Conservation (phyloP, 139 green algal genomes). For the Chlorella sp. region DNA sequence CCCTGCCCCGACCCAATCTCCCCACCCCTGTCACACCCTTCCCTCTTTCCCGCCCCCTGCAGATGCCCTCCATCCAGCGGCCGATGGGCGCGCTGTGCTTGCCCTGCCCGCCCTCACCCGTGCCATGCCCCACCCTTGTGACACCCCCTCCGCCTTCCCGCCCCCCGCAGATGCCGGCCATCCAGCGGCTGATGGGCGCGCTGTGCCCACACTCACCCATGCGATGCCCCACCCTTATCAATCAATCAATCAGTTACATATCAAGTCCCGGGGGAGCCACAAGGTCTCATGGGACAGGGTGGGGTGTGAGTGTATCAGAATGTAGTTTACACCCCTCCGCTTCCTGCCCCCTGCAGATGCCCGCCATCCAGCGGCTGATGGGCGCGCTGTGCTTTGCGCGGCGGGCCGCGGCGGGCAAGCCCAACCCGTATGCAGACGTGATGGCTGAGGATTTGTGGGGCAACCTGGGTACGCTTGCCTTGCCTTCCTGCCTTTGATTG, state of each 20-base stretch:
- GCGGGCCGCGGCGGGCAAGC: conserved; percentile 23
- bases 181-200: conserved; percentile 92
- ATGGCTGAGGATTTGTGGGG: conserved; percentile 72
- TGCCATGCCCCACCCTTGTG: too few relatives aligned
- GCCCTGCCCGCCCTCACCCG: too few relatives aligned
- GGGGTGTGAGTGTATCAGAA: too few relatives aligned
- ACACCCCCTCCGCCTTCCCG: background rate
- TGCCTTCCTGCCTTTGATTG: too few relatives aligned
- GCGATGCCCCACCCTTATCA: too few relatives aligned
- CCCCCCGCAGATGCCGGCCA: conserved; percentile 62
- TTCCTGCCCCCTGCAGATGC: conserved; percentile 46
- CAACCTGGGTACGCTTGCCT: conserved; percentile 53
- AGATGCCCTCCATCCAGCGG: background rate
- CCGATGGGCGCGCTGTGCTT: too few relatives aligned
- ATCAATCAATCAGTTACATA: too few relatives aligned
- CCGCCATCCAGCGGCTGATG: conserved; percentile 90
- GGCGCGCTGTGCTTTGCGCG: conserved; percentile 81
- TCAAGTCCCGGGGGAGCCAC: too few relatives aligned
- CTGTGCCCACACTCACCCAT: too few relatives aligned
- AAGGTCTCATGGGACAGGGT: too few relatives aligned
- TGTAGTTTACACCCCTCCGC: background rate
- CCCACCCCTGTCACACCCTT: too few relatives aligned
- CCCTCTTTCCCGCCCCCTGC: background rate
- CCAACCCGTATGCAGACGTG: conserved; percentile 69
- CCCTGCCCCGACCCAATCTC: too few relatives aligned